Base-by-base conservation (phyloP, 2,329 filamentous ascomycete genomes). In the Dactylellina drechsleri region DNA sequence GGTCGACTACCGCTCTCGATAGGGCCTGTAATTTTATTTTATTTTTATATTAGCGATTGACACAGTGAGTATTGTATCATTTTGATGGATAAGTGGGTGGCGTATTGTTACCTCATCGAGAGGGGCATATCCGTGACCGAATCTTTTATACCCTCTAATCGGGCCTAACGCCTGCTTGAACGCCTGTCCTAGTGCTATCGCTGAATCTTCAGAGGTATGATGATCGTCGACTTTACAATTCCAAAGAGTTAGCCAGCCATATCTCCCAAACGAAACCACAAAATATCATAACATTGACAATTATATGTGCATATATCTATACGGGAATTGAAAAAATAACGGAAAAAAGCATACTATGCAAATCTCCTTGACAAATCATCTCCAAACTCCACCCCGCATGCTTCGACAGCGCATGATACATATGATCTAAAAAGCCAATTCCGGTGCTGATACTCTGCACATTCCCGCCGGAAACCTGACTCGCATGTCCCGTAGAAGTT, bases 401-500 rank as follows among this genome's bases (percentile, higher is more conserved):
- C 84, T 99, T 98, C 59, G 95, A 92, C 66, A 98, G 87, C 4
- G 95, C 95, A 83, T 99, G 95, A 59, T 98, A 87, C 94, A 99
- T 98, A 85, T 99, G 95, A 84, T 99, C 95, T 67, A 99, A 86
- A 83, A 99, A 99, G 73, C 95, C 95, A 82, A 99, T 96, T 77
- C 95, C 95, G 0, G 94, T 97, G 85, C 92, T 90, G 78, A 98
- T 86, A 81, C 88, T 88, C 81, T 98, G 97, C 75, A 88, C 89
- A 83, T 98, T 95, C 49, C 90, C 91, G 78, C 90, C 89, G 79
- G 91, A 94, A 77, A 89, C 85, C 83, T 99, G 94, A 0, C 90
- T 90, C 31, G 95, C 94, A 82, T 99, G 95, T 67, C 86, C 85
- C 73, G 87, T 87, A 8, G 56, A 52, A 81, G 81, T 41, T 82